These are phyloP conservation scores for Tylopilus plumbeoviolaceoides DNA, from an alignment of 768 basidiomycete species.

Conservation along the genomic window DNA sequence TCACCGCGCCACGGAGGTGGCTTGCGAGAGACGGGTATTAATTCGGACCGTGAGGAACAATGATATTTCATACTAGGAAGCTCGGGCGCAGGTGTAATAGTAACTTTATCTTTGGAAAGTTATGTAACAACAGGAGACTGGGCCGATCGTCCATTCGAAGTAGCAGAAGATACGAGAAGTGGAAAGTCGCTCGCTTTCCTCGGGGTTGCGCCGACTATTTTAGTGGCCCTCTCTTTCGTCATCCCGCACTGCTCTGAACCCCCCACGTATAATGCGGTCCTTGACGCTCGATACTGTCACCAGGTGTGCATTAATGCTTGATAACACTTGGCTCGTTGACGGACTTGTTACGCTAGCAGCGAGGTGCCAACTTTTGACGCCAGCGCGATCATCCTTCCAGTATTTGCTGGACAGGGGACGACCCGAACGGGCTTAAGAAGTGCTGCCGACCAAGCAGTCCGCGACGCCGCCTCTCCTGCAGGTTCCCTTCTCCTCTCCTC, in stretches of 20 bases:
- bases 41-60: constrained; percentile 11
- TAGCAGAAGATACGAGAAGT: constrained; percentile 18
- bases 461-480: constrained; percentile 38
- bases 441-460: constrained; percentile 36
- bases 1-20: background rate
- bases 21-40: background rate
- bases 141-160: constrained; percentile 13
- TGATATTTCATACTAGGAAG: constrained; percentile 14
- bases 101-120: constrained; percentile 22
- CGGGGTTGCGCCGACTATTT: constrained; percentile 13
- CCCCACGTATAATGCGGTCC: background rate
- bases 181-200: constrained; percentile 18
- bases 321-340: background rate
- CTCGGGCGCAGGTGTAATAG: constrained; percentile 16
- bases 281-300: background rate
- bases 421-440: constrained; percentile 29
- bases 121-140: constrained; percentile 21
- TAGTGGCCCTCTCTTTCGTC: constrained; percentile 1
- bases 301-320: constrained; percentile 1
- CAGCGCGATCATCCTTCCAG: constrained; percentile 34
- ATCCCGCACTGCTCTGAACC: background rate
- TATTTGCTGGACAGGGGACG: constrained; percentile 58
- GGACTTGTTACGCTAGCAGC: background rate
- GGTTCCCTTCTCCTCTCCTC: constrained; percentile 46
- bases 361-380: constrained; percentile 8